phyloP scores from a whole-genome alignment of 495 filamentous ascomycete species.

The Daldinia bambusicola region DNA sequence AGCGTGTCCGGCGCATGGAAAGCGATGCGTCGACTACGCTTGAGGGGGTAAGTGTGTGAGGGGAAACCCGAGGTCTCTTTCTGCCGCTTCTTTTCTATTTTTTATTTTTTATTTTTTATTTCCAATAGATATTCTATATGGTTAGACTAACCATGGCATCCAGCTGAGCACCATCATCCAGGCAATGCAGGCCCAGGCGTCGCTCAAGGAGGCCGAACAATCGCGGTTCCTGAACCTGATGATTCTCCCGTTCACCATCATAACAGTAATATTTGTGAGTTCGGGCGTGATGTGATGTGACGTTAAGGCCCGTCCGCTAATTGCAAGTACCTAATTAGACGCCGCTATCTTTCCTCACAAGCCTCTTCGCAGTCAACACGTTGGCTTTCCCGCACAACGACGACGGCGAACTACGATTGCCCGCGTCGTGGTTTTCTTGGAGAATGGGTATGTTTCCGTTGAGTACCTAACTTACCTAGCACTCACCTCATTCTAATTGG shows the following conservation, averaged over 20 bases:
- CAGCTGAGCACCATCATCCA: conserved; percentile 3
- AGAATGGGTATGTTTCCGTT: background rate
- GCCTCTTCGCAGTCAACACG: conserved; percentile 1
- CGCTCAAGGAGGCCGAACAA: conserved; percentile 1
- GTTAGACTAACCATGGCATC: background rate
- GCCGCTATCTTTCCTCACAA: conserved; percentile 1
- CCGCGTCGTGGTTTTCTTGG: conserved; percentile 3
- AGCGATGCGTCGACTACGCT: background rate
- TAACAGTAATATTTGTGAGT: background rate
- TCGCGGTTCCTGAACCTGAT: background rate
- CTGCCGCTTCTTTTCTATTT: background rate
- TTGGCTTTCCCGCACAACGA: background rate
- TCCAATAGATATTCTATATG: background rate
- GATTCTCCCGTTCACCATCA: background rate
- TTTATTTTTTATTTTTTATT: background rate
- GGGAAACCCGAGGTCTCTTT: background rate
- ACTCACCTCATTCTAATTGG: background rate
- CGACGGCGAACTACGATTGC: background rate
- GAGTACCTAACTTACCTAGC: background rate
- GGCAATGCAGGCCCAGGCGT: conserved; percentile 1
- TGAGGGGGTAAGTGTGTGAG: background rate
- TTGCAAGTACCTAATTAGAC: background rate
- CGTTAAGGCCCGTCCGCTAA: too few relatives aligned
- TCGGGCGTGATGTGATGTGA: background rate
- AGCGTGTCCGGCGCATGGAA: background rate